A percentile compares a stretch with the other conserved stretches of the same genome.
Conservation (phyloP, 2,329 filamentous ascomycete genomes). For the Capronia coronata region DNA sequence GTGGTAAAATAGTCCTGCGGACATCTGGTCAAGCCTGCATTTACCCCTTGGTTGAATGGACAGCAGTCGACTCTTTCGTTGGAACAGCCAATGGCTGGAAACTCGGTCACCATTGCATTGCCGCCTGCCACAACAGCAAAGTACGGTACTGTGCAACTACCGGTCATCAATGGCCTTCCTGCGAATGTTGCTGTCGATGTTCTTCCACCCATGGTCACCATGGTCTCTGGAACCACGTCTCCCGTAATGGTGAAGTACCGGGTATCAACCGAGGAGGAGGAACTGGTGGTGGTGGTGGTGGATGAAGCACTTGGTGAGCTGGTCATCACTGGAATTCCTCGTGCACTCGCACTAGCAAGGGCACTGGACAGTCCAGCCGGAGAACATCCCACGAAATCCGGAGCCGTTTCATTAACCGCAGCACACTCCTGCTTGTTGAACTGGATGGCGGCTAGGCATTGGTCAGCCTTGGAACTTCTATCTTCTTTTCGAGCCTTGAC, state of each 20-base stretch:
- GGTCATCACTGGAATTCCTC: neutral
- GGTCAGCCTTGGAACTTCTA: conserved; percentile 1
- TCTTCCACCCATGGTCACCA: conserved; percentile 7
- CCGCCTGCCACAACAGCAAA: conserved; percentile 25
- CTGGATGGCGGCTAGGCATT: conserved; percentile 25
- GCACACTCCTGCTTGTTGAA: conserved; percentile 29
- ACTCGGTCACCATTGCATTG: conserved; percentile 17
- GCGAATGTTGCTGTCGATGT: conserved; percentile 20
- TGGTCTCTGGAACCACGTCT: conserved; percentile 12
- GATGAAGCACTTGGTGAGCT: conserved; percentile 5
- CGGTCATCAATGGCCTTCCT: conserved; percentile 26
- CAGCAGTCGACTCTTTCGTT: conserved; percentile 24
- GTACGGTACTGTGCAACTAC: conserved; percentile 27
- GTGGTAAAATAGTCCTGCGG: conserved; percentile 29
- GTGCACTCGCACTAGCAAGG: conserved; percentile 16
- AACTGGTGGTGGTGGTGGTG: conserved; percentile 4
- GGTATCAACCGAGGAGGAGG: conserved; percentile 12
- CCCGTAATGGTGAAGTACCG: conserved; percentile 20
- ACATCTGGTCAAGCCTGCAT: conserved; percentile 25
- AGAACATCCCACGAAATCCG: conserved; percentile 29
- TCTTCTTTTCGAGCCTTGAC: conserved; percentile 3
- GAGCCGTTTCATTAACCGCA: conserved; percentile 28
- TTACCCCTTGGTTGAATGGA: conserved; percentile 20
- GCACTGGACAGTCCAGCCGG: conserved; percentile 21
- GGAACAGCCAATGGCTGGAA: conserved; percentile 27